A percentile compares a stretch with the other conserved stretches of the same genome.
These are phyloP conservation scores for Anisodus tanguticus DNA, from an alignment of 257 asterid genomes.

Conservation along the genomic window DNA sequence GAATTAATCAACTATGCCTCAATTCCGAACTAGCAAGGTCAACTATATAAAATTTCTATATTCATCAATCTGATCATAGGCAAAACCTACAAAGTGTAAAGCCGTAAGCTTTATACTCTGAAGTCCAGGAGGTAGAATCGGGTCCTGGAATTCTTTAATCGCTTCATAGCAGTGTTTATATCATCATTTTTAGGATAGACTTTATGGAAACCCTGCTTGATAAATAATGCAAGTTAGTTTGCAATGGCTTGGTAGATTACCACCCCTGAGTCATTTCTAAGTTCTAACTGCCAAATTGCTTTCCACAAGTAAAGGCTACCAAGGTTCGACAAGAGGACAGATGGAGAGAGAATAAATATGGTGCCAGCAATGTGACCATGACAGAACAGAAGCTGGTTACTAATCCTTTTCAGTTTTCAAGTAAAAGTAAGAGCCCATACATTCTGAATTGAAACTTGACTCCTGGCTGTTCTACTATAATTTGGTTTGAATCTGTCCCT, in stretches of 20 bases:
- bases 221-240: slow-evolving; percentile 22
- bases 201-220: background rate
- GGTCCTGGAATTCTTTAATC: background rate
- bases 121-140: slow-evolving; percentile 14
- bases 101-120: background rate
- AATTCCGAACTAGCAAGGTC: background rate
- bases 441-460: background rate
- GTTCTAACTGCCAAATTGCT: background rate
- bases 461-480: background rate
- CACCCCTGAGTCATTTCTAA: slow-evolving; percentile 13
- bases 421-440: slow-evolving; percentile 1
- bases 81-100: background rate
- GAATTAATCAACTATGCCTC: background rate
- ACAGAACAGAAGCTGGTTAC: background rate
- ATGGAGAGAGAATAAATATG: slow-evolving; percentile 11
- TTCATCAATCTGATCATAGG: slow-evolving; percentile 3
- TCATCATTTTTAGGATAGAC: slow-evolving; percentile 11
- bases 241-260: background rate
- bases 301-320: slow-evolving; percentile 6
- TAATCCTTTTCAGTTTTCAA: slow-evolving; percentile 11
- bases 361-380: background rate
- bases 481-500: slow-evolving; percentile 4
- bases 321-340: slow-evolving; percentile 12
- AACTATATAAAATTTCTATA: background rate
- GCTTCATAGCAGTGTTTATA: background rate